Evolutionary conservation across 768 basidiomycete genomes (phyloP).

Genomic region (Mrakia blollopis): DNA sequence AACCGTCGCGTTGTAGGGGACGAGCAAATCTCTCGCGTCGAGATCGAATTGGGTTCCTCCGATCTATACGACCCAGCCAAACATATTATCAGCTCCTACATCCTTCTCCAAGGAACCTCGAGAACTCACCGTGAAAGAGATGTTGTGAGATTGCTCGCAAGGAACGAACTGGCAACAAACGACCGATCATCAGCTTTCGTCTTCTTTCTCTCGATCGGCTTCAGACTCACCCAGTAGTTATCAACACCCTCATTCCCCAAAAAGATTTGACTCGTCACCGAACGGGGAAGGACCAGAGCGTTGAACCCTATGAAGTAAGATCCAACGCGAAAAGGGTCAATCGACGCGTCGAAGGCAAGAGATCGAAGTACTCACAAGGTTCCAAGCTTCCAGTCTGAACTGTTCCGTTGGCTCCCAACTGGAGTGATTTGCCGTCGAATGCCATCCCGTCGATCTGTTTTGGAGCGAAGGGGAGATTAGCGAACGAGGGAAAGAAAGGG

Average conservation of each 20-base stretch:
- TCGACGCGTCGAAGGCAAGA: neutral
- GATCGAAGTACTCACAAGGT: neutral
- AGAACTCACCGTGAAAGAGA: neutral
- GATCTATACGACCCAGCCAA: neutral
- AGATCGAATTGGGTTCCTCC: neutral
- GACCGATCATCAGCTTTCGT: neutral
- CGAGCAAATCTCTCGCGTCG: neutral
- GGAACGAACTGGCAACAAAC: neutral
- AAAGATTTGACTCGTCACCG: neutral
- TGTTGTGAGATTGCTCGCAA: neutral
- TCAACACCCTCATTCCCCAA: neutral
- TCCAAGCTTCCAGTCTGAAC: neutral
- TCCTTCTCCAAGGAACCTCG: neutral
- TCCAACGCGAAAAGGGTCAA: neutral
- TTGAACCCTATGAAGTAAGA: neutral
- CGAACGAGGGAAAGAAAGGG: neutral
- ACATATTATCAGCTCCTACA: no score
- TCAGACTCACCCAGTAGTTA: neutral
- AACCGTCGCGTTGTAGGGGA: neutral
- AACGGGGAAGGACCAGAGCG: neutral
- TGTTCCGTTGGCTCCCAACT: neutral
- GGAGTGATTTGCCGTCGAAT: neutral
- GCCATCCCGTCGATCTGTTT: neutral
- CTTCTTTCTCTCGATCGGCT: neutral
- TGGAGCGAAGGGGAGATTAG: neutral